Evolutionary conservation across 352 stramenopile species (phyloP), one percentile per base, ranked within the genome.

Genomic region (Phytophthora macrochlamydospora): DNA sequence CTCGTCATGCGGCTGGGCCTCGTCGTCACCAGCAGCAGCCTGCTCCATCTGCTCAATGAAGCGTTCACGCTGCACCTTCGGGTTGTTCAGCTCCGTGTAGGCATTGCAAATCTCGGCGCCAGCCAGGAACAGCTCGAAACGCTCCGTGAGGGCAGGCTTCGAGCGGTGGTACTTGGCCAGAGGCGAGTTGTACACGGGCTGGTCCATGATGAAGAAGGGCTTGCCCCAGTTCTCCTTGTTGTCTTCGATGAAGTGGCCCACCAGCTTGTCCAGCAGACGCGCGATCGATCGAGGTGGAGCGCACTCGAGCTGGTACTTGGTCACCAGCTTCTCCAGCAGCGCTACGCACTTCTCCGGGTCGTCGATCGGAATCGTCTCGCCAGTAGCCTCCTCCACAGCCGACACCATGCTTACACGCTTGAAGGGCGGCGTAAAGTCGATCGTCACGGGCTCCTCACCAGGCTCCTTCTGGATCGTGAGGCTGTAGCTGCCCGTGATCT

Each of bases 71-170:
- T 95, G 87, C 12, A 92, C 83, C 69, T 97, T 91, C 13, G 98
- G 97, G 82, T 99, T 97, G 65, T 98, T 99, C 42, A 99, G 89
- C 80, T 99, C 98, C 70, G 95, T 98, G 85, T 99, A 99, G 12
- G 98, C 97, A 78, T 99, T 99, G 59, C 96, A 98, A 70, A 99
- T 92, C 73, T 99, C 98, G 18, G 95, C 78, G 43, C 97, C 97
- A 12, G 93, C 91, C 3, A 98, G 83, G 81, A 99, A 99, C 28
- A 99, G 83, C 84, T 99, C 98, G 71, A 99, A 99, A 56, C 98
- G 88, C 77, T 99, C 97, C 13, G 97, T 97, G 51, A 99, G 81
- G 6, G 92, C 96, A 2, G 85, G 75, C 63, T 97, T 97, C 57
- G 81, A 87, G 51, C 94, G 85, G 84, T 99, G 97, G 56, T 97